Percentiles rank a stretch among this genome's conserved stretches.
These are phyloP conservation scores for Coemansia sp. DNA, from an alignment of 192 early-diverging fungal genomes.

Conservation along the genomic window DNA sequence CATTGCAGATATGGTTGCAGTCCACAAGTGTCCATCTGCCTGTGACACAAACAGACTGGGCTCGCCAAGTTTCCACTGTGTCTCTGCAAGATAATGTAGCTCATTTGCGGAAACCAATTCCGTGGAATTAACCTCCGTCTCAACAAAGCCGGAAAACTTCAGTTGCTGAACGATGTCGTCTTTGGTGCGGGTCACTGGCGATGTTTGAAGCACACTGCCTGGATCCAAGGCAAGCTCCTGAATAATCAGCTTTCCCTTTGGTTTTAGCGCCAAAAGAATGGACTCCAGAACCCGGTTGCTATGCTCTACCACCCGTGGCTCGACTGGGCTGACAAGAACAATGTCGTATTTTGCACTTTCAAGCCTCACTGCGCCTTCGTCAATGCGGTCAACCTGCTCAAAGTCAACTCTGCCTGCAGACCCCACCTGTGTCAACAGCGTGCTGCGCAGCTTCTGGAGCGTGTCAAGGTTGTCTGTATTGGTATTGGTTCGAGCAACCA, in stretches of 20 bases:
- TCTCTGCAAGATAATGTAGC: slow-evolving; percentile 50
- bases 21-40: slow-evolving; percentile 43
- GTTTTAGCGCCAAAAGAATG: slow-evolving; percentile 64
- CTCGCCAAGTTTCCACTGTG: slow-evolving; percentile 60
- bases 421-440: slow-evolving; percentile 58
- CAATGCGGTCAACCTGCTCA: slow-evolving; percentile 83
- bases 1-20: slow-evolving; percentile 54
- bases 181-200: slow-evolving; percentile 60
- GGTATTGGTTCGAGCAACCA: slow-evolving; percentile 39
- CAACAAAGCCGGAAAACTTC: slow-evolving; percentile 84
- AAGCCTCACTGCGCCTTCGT: slow-evolving; percentile 58
- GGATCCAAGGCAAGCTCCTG: slow-evolving; percentile 65
- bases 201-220: slow-evolving; percentile 36
- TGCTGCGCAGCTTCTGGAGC: slow-evolving; percentile 48
- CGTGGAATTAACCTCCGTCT: slow-evolving; percentile 48
- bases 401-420: slow-evolving; percentile 67
- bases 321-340: slow-evolving; percentile 59
- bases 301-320: slow-evolving; percentile 65
- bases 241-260: slow-evolving; percentile 67
- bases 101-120: slow-evolving; percentile 50
- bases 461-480: slow-evolving; percentile 31
- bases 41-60: slow-evolving; percentile 51
- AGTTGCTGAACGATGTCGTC: slow-evolving; percentile 67
- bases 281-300: slow-evolving; percentile 60
- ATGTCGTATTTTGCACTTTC: slow-evolving; percentile 61